Evolutionary conservation across 73 alveolate species (phyloP).

Genomic region (Chromera velia): DNA sequence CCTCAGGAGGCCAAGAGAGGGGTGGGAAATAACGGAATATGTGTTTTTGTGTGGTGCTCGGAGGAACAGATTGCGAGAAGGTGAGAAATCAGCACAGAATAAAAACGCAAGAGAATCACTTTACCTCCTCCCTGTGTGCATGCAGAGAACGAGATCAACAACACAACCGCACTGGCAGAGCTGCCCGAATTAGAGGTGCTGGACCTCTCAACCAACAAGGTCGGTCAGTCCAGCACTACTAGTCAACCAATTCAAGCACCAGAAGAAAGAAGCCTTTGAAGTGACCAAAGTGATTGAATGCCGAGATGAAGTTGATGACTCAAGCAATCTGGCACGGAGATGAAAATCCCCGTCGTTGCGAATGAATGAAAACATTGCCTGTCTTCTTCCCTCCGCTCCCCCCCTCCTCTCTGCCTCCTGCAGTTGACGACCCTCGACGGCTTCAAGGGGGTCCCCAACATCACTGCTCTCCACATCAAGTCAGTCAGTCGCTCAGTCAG

Average conservation of each 20-base stretch:
- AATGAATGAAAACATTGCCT: too few species aligned
- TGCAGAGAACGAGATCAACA: conserved; percentile 54
- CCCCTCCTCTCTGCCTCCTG: not conserved
- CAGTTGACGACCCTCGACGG: not conserved
- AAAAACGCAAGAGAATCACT: too few species aligned
- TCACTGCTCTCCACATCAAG: not conserved
- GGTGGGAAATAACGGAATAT: not conserved
- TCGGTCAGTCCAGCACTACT: too few species aligned
- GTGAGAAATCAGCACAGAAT: too few species aligned
- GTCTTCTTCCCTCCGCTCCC: too few species aligned
- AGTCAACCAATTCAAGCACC: conserved; percentile 27
- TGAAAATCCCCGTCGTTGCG: too few species aligned
- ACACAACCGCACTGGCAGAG: conserved; percentile 36
- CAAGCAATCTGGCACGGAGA: too few species aligned
- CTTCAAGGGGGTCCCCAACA: not conserved
- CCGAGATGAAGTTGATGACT: too few species aligned
- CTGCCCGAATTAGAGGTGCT: conserved; percentile 43
- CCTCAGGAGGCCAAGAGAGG: too few species aligned
- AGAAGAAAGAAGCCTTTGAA: not conserved
- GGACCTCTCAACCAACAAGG: conserved; percentile 43
- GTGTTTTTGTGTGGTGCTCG: not conserved
- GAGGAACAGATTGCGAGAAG: too few species aligned
- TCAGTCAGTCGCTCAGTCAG: not conserved
- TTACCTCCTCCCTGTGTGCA: too few species aligned
- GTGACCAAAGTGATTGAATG: too few species aligned